Percentiles rank a stretch among this genome's conserved stretches.
Evolutionary conservation across 1,139 yeast species (phyloP).

Genomic region (Candida labiduridarum): DNA sequence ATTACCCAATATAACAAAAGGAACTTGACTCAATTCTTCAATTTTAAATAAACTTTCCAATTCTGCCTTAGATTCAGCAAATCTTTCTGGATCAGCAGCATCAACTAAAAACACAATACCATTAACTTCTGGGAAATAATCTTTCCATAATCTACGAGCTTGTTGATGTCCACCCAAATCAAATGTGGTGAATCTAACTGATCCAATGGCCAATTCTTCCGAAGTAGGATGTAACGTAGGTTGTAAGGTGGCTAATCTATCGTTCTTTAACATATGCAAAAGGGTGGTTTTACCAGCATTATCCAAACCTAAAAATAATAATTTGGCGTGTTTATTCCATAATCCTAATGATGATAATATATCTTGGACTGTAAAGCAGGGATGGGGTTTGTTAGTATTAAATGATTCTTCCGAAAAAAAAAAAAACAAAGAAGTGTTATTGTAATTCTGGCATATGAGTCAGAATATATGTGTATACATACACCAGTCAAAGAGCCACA

Average conservation of each 20-base stretch:
- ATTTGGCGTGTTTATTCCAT: constrained; percentile 97
- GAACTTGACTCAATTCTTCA: constrained; percentile 87
- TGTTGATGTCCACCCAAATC: constrained; percentile 98
- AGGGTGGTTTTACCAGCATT: constrained; percentile 98
- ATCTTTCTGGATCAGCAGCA: constrained; percentile 95
- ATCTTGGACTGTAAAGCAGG: constrained; percentile 65
- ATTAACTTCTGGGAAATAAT: constrained; percentile 97
- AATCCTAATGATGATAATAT: constrained; percentile 90
- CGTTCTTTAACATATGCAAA: constrained; percentile 95
- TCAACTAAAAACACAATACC: constrained; percentile 97
- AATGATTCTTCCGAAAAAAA: no score
- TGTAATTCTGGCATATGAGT: no score
- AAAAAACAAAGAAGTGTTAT: no score
- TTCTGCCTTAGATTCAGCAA: constrained; percentile 92
- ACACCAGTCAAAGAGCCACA: constrained; percentile 53
- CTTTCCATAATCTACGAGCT: constrained; percentile 99
- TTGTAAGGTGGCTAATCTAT: constrained; percentile 94
- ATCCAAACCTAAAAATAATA: constrained; percentile 92
- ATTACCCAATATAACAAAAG: constrained; percentile 92
- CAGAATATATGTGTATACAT: constrained; percentile 21
- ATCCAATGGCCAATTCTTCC: constrained; percentile 96
- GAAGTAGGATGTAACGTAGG: constrained; percentile 99
- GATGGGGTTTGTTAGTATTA: constrained; percentile 22
- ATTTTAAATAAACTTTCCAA: constrained; percentile 89
- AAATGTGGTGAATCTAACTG: constrained; percentile 94